Base-by-base conservation (phyloP, 2,329 filamentous ascomycete genomes). In the Penicillium thymicola region DNA sequence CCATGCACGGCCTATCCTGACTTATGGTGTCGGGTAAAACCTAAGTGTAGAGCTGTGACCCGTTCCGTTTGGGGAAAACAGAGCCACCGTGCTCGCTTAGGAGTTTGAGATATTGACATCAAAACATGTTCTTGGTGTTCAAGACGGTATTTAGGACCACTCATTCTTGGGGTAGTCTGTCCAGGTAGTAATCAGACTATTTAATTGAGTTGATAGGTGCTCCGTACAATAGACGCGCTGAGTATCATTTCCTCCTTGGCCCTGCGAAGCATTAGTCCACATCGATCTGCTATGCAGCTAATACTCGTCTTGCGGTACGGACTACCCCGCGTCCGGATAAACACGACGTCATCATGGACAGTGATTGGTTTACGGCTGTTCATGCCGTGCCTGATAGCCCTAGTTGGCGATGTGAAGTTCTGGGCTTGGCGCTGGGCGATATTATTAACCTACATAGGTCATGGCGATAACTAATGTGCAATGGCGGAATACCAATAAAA, bases 311-410 rank as follows among this genome's bases (percentile, higher is more conserved):
- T 41, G 55, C 51, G 30, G 11, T 32, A 32, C 30, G 11, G 30
- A 32, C 11, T 32, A 14, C 30, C 30, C 30, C 30, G 6, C 30
- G 30, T 32, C 30, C 30, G 30, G 30, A 14, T 32, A 32, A 32
- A 32, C 30, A 32, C 30, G 64, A 76, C 62, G 70, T 70, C 28
- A 76, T 81, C 58, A 61, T 80, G 47, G 76, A 81, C 63, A 80
- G 80, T 59, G 78, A 81, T 65, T 80, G 76, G 76, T 69, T 67
- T 38, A 65, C 75, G 1, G 68, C 70, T 2, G 74, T 79, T 78
- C 63, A 32, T 79, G 16, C 73, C 77, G 0, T 78, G 74, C 59
- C 68, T 81, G 4, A 65, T 80, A 52, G 76, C 78, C 13, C 65
- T 80, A 3, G 74, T 78, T 46, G 74, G 74, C 5, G 74, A 73